Conservation (phyloP, 768 basidiomycete species). For the Lentinula sp. region DNA sequence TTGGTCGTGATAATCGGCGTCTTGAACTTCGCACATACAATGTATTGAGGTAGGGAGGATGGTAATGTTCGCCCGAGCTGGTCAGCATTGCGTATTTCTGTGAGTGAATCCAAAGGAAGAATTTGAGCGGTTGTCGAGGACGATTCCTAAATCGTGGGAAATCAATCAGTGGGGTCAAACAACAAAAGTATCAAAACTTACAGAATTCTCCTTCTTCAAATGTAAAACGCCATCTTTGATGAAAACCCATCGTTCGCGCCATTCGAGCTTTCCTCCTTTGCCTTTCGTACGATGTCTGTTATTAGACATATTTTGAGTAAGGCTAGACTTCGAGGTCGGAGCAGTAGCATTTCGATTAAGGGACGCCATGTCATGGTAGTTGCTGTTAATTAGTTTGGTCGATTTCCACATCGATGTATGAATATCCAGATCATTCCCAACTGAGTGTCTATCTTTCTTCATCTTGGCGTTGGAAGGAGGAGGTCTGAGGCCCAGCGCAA, state of each 20-base stretch:
- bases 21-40: constrained; percentile 37
- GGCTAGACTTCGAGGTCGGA: not conserved
- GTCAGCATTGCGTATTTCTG: constrained; percentile 37
- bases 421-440: not conserved
- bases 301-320: not conserved
- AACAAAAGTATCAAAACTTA: not conserved
- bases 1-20: constrained; percentile 2
- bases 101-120: constrained; percentile 33
- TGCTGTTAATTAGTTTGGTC: not conserved
- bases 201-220: constrained; percentile 48
- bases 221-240: constrained; percentile 50
- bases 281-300: not conserved
- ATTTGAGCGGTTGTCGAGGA: constrained; percentile 26
- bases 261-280: constrained; percentile 33
- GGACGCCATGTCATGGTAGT: not conserved
- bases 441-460: not conserved
- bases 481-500: not conserved
- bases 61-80: constrained; percentile 28
- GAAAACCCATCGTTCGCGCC: constrained; percentile 61
- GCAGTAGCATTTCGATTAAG: not conserved
- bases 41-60: constrained; percentile 15
- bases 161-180: not conserved
- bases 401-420: not conserved
- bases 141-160: constrained; percentile 23
- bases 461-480: not conserved